These are phyloP conservation scores for Yueomyces sp. DNA, from an alignment of 1,139 yeast species.

Conservation along the genomic window DNA sequence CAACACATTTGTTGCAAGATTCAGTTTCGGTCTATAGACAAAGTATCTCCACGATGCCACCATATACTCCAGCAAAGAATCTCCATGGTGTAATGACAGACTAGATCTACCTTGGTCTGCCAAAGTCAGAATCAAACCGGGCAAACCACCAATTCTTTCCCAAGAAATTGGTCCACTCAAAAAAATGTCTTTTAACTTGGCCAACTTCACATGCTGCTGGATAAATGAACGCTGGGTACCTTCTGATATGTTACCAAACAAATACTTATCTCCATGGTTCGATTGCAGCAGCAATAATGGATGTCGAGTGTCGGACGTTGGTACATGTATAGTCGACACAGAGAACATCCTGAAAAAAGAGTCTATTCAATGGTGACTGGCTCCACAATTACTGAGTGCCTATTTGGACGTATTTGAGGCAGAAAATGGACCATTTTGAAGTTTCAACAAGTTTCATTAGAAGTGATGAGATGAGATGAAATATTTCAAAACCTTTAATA, in stretches of 20 bases:
- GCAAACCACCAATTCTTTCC: conserved; percentile 73
- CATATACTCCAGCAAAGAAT: conserved; percentile 34
- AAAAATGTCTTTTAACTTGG: conserved; percentile 51
- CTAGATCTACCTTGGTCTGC: conserved; percentile 62
- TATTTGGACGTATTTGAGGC: no score
- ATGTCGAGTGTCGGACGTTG: conserved; percentile 45
- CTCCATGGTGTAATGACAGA: conserved; percentile 34
- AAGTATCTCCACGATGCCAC: conserved; percentile 77
- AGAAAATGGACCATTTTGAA: no score
- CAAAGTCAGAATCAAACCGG: conserved; percentile 76
- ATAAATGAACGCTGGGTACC: conserved; percentile 69
- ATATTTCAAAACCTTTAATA: no score
- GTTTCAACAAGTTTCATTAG: no score
- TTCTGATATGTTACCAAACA: conserved; percentile 74
- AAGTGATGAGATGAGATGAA: no score
- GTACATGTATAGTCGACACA: conserved; percentile 34
- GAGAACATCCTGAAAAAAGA: conserved; percentile 19
- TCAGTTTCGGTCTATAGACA: conserved; percentile 71
- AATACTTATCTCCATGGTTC: conserved; percentile 36
- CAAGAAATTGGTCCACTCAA: conserved; percentile 64
- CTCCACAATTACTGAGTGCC: no score
- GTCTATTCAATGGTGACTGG: background rate
- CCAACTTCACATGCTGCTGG: conserved; percentile 39
- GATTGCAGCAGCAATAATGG: conserved; percentile 48
- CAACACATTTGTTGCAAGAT: conserved; percentile 34